Evolutionary conservation across 371 early-diverging fungal genomes (phyloP).

Genomic region (Gilbertella persicaria): DNA sequence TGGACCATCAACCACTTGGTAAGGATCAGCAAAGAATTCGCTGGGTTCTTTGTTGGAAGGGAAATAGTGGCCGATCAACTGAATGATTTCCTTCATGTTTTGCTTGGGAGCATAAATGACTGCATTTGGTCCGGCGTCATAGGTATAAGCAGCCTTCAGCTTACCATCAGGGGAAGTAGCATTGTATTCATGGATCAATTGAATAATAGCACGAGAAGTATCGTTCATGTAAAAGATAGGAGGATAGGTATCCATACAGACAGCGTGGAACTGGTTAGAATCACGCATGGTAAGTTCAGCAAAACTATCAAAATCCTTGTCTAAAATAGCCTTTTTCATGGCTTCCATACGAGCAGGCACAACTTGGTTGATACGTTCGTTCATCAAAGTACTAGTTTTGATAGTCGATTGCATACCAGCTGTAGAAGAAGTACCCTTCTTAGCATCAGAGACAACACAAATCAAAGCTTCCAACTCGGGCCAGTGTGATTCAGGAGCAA

Average conservation of each 20-base stretch:
- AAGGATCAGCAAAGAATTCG: slow-evolving; percentile 69
- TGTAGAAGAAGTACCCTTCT: slow-evolving; percentile 92
- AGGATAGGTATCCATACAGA: slow-evolving; percentile 91
- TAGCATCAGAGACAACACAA: slow-evolving; percentile 89
- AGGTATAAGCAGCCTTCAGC: slow-evolving; percentile 82
- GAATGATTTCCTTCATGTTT: slow-evolving; percentile 83
- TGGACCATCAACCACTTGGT: slow-evolving; percentile 43
- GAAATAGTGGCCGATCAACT: slow-evolving; percentile 83
- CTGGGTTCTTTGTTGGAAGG: slow-evolving; percentile 52
- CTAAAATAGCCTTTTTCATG: slow-evolving; percentile 83
- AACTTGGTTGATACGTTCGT: slow-evolving; percentile 75
- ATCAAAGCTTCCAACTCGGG: slow-evolving; percentile 94
- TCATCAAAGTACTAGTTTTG: slow-evolving; percentile 85
- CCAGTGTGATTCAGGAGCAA: slow-evolving; percentile 93
- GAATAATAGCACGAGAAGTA: slow-evolving; percentile 87
- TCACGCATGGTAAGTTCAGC: slow-evolving; percentile 97
- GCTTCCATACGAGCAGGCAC: slow-evolving; percentile 89
- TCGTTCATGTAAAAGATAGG: slow-evolving; percentile 97
- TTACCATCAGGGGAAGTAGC: slow-evolving; percentile 55
- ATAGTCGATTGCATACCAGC: slow-evolving; percentile 98
- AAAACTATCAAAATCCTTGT: slow-evolving; percentile 88
- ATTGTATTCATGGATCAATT: slow-evolving; percentile 87
- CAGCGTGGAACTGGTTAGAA: slow-evolving; percentile 98
- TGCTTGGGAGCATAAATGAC: slow-evolving; percentile 89
- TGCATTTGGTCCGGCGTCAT: slow-evolving; percentile 99